phyloP scores from a whole-genome alignment of 1,284 basidiomycete genomes.

The Cerrena zonata region DNA sequence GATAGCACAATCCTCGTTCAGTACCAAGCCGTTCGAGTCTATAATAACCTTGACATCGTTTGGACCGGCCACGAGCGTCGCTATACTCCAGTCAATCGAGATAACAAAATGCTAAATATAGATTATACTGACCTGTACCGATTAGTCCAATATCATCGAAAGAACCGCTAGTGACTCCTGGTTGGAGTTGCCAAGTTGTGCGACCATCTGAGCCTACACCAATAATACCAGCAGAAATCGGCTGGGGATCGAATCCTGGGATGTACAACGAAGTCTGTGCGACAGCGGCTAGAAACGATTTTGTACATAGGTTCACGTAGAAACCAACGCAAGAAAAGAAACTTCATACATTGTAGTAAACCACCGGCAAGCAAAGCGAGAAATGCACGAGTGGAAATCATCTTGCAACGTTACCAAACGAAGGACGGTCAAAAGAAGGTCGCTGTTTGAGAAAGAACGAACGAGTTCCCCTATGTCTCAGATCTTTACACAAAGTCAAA shows the following conservation, averaged over 20 bases:
- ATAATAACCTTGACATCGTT: slow-evolving; percentile 22
- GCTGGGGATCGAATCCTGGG: slow-evolving; percentile 41
- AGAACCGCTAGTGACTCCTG: slow-evolving; percentile 32
- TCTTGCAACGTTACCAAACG: background rate
- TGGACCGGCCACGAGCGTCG: slow-evolving; percentile 26
- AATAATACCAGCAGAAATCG: slow-evolving; percentile 34
- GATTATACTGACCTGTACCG: slow-evolving; percentile 32
- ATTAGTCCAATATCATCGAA: slow-evolving; percentile 28
- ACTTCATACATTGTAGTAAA: background rate
- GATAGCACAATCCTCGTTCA: slow-evolving; percentile 23
- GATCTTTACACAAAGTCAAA: no score
- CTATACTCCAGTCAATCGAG: slow-evolving; percentile 11
- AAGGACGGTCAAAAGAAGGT: no score
- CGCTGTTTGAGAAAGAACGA: no score
- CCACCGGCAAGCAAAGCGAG: background rate
- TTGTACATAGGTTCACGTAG: background rate
- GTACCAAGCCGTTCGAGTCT: slow-evolving; percentile 13
- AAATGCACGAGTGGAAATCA: background rate
- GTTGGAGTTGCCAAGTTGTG: slow-evolving; percentile 38
- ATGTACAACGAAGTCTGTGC: slow-evolving; percentile 36
- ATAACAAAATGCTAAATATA: background rate
- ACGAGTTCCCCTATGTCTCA: no score
- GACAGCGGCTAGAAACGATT: slow-evolving; percentile 14
- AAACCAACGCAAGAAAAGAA: background rate
- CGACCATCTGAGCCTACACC: slow-evolving; percentile 36